Percentiles rank a stretch among this genome's conserved stretches.
These are phyloP conservation scores for Exsudoporus floridanus DNA, from an alignment of 1,284 basidiomycete species.

Conservation along the genomic window DNA sequence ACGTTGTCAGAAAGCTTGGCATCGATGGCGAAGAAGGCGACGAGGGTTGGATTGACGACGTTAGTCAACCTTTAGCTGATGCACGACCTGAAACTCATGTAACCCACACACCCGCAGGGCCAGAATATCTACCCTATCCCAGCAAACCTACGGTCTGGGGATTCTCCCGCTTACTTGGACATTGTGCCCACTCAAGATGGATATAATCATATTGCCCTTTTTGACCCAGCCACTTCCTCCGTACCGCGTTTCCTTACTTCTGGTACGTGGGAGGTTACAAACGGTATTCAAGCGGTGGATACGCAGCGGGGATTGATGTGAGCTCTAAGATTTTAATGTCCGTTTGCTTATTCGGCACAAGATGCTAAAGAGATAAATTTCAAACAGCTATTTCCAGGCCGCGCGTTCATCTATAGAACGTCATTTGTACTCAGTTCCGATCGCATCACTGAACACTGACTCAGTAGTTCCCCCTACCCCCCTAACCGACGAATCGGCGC, in stretches of 20 bases:
- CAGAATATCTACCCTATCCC: slow-evolving; percentile 65
- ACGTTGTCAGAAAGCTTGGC: slow-evolving; percentile 73
- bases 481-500: slow-evolving; percentile 65
- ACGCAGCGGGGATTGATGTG: slow-evolving; percentile 67
- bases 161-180: slow-evolving; percentile 76
- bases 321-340: slow-evolving; percentile 36
- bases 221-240: slow-evolving; percentile 68
- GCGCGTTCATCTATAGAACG: slow-evolving; percentile 84
- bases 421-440: slow-evolving; percentile 75
- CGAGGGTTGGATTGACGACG: slow-evolving; percentile 89
- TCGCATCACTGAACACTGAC: slow-evolving; percentile 47
- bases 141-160: slow-evolving; percentile 41
- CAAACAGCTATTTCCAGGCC: slow-evolving; percentile 80
- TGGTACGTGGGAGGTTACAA: slow-evolving; percentile 89
- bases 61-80: slow-evolving; percentile 36
- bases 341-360: slow-evolving; percentile 18
- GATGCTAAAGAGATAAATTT: slow-evolving; percentile 18
- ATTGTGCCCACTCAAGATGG: slow-evolving; percentile 78
- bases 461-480: slow-evolving; percentile 44
- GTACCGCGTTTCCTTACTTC: slow-evolving; percentile 80
- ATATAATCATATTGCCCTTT: slow-evolving; percentile 88
- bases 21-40: slow-evolving; percentile 83
- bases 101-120: slow-evolving; percentile 38
- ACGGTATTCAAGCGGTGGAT: slow-evolving; percentile 73
- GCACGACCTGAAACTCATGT: slow-evolving; percentile 14